A percentile compares a stretch with the other conserved stretches of the same genome.
Evolutionary conservation across 768 basidiomycete genomes (phyloP).

Genomic region (Floccularia luteovirens): DNA sequence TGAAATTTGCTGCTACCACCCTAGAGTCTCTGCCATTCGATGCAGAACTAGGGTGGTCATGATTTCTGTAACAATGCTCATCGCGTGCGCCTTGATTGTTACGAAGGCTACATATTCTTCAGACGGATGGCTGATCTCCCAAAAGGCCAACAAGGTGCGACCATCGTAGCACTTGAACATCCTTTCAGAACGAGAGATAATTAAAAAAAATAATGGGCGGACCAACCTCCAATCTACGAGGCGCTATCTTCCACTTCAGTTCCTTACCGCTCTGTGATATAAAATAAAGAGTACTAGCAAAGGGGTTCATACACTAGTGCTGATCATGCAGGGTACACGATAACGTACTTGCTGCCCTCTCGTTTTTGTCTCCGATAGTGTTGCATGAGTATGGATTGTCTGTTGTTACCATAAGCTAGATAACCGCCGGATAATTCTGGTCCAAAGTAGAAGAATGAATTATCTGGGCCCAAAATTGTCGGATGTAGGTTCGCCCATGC

Average conservation of each 20-base stretch:
- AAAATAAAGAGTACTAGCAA: constrained; percentile 67
- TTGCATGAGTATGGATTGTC: constrained; percentile 46
- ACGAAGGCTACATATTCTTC: constrained; percentile 54
- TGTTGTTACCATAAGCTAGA: constrained; percentile 62
- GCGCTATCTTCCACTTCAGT: constrained; percentile 65
- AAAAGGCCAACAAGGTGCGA: constrained; percentile 53
- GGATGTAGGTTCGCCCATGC: constrained; percentile 64
- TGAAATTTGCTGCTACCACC: constrained; percentile 31
- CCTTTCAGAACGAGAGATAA: background rate
- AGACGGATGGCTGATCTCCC: constrained; percentile 54
- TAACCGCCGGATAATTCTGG: constrained; percentile 54
- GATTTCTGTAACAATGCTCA: constrained; percentile 68
- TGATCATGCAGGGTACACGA: constrained; percentile 1
- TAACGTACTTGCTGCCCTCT: constrained; percentile 54
- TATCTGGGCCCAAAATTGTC: constrained; percentile 74
- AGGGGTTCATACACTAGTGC: background rate
- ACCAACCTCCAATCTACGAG: constrained; percentile 63
- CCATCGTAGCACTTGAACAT: constrained; percentile 53
- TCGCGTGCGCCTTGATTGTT: constrained; percentile 47
- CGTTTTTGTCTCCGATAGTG: constrained; percentile 49
- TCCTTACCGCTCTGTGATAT: constrained; percentile 59
- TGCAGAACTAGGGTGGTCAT: constrained; percentile 69
- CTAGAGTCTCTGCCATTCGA: constrained; percentile 55
- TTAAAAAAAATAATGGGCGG: background rate
- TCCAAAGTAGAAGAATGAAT: constrained; percentile 71